Conservation (phyloP, 805 yeast genomes). For the Ogataea pignaliae region DNA sequence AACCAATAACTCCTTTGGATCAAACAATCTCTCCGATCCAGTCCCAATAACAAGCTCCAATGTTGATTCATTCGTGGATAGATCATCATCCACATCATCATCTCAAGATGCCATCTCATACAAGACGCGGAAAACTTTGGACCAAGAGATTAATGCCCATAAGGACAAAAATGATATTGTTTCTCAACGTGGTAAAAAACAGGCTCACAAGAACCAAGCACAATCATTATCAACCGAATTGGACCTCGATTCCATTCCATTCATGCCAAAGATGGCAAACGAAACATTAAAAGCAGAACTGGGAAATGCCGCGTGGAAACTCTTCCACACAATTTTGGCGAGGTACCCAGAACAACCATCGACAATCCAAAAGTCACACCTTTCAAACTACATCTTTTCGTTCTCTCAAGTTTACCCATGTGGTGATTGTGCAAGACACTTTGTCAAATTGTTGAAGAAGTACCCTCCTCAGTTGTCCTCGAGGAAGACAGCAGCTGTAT, state of each 20-base stretch:
- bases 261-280: constrained; percentile 94
- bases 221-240: too few species aligned
- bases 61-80: background rate
- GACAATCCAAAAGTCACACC: constrained; percentile 54
- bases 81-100: too few species aligned
- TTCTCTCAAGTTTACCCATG: constrained; percentile 95
- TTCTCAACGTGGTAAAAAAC: too few species aligned
- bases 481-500: constrained; percentile 77
- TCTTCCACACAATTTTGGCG: constrained; percentile 88
- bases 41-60: constrained; percentile 13
- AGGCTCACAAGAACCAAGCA: too few species aligned
- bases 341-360: constrained; percentile 86
- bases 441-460: constrained; percentile 59
- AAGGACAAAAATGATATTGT: too few species aligned
- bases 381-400: constrained; percentile 58
- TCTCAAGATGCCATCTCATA: too few species aligned
- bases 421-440: constrained; percentile 95
- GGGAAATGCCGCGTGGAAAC: constrained; percentile 89
- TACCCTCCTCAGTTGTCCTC: constrained; percentile 82
- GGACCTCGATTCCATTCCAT: constrained; percentile 28
- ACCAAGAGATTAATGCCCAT: too few species aligned
- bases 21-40: constrained; percentile 18
- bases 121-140: too few species aligned
- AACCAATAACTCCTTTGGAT: constrained; percentile 15
- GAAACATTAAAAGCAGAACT: constrained; percentile 63